Base-by-base conservation (phyloP, 2,329 filamentous ascomycete species). In the Cladosporium colombiae region DNA sequence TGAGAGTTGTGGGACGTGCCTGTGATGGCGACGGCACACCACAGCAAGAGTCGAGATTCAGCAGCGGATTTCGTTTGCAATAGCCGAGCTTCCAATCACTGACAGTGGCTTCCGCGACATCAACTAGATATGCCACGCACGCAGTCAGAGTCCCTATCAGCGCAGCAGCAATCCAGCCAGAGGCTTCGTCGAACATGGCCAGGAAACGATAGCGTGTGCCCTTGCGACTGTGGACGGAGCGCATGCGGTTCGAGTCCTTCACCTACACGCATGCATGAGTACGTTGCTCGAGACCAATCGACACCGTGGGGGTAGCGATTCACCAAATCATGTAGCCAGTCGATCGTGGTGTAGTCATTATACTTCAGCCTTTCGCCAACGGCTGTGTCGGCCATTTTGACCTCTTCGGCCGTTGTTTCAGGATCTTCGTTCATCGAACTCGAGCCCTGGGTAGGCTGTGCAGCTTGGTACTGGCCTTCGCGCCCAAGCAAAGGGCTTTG, bases 321-420 rank as follows among this genome's bases (percentile, higher is more conserved):
- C 72, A 85, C 83, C 65, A 88, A 74, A 70, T 86, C 85, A 73
- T 86, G 86, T 11, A 88, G 78, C 85, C 85, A 88, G 74, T 88
- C 85, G 65, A 88, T 87, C 1, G 85, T 86, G 8, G 83, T 85
- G 69, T 88, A 88, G 68, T 87, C 83, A 70, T 86, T 87, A 71
- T 88, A 88, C 0, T 84, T 82, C 23, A 87, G 73, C 61, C 85
- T 76, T 71, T 88, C 85, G 50, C 84, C 85, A 13, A 85, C 77
- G 1, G 82, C 77, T 27, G 79, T 82, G 4, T 75, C 75, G 7
- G 71, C 76, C 64, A 85, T 74, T 21, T 79, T 79, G 66, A 79
- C 80, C 68, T 85, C 83, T 56, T 84, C 81, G 65, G 29, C 52
- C 6, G 52, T 55, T 55, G 52, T 6, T 33, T 55, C 52, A 18